Percentiles rank a stretch among this genome's conserved stretches.
These are phyloP conservation scores for Sporormia fimetaria DNA, from an alignment of 495 filamentous ascomycete species.

Conservation along the genomic window DNA sequence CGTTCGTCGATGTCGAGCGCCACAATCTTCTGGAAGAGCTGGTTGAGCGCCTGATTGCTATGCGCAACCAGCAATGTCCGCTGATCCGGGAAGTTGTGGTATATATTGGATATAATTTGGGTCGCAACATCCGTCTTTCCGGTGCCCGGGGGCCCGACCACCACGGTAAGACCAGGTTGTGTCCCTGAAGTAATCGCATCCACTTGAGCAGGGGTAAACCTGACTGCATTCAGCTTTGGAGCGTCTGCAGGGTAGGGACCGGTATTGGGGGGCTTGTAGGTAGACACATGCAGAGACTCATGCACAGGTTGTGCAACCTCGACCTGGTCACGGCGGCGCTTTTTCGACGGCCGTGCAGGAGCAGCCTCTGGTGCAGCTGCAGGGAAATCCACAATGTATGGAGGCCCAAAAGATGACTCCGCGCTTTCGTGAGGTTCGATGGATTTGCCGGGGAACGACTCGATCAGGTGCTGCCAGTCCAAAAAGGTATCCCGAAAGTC, in stretches of 20 bases:
- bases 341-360: constrained; percentile 47
- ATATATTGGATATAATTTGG: constrained; percentile 97
- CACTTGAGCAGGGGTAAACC: constrained; percentile 83
- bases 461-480: constrained; percentile 87
- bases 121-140: constrained; percentile 98
- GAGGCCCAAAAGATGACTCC: constrained; percentile 66
- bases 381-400: constrained; percentile 63
- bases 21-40: constrained; percentile 97
- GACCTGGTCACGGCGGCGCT: constrained; percentile 63
- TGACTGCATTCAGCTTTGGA: constrained; percentile 69
- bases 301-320: constrained; percentile 49
- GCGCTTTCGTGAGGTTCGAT: constrained; percentile 64
- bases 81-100: constrained; percentile 91
- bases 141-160: constrained; percentile 91
- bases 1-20: constrained; percentile 90
- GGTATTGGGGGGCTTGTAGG: constrained; percentile 81
- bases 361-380: constrained; percentile 35
- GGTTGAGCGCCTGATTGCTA: constrained; percentile 95
- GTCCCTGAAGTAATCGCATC: constrained; percentile 89
- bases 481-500: constrained; percentile 92
- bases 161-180: constrained; percentile 87
- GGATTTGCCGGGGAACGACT: constrained; percentile 72
- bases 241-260: constrained; percentile 86
- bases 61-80: constrained; percentile 89
- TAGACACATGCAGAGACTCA: constrained; percentile 68